Evolutionary conservation across 2,329 filamentous ascomycete species (phyloP).

Genomic region (Xylariaceae sp.): DNA sequence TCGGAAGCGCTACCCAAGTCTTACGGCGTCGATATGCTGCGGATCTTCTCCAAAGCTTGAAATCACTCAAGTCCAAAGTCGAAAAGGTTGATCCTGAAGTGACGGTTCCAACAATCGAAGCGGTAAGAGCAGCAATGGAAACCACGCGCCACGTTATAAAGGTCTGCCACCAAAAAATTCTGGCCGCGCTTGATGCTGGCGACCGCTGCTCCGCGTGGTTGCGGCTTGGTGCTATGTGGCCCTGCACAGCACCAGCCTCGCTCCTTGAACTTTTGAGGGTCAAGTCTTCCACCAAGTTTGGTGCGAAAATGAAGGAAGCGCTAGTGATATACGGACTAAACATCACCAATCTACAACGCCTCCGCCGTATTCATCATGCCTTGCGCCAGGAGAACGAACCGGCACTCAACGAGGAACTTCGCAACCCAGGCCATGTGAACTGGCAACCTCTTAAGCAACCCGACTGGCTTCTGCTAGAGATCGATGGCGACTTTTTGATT

Average conservation of each 20-base stretch:
- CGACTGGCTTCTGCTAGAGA: slow-evolving; percentile 64
- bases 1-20: slow-evolving; percentile 28
- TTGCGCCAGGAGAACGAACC: slow-evolving; percentile 24
- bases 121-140: neutral
- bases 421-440: slow-evolving; percentile 49
- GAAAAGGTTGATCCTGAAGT: neutral
- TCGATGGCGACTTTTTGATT: slow-evolving; percentile 60
- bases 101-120: neutral
- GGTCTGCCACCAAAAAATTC: neutral
- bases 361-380: slow-evolving; percentile 38
- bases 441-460: slow-evolving; percentile 50
- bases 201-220: slow-evolving; percentile 38
- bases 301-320: slow-evolving; percentile 34
- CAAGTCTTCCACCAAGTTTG: slow-evolving; percentile 27
- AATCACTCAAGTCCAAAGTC: slow-evolving; percentile 7
- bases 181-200: slow-evolving; percentile 3
- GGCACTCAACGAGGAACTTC: slow-evolving; percentile 39
- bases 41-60: slow-evolving; percentile 22
- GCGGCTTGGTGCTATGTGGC: slow-evolving; percentile 35
- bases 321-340: slow-evolving; percentile 42
- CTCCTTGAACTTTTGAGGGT: slow-evolving; percentile 45
- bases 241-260: slow-evolving; percentile 34
- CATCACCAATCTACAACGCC: slow-evolving; percentile 42
- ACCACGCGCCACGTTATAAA: neutral
- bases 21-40: slow-evolving; percentile 37